Conservation (phyloP, 2,329 filamentous ascomycete species). For the Immersiporthe knoxdaviesiana region DNA sequence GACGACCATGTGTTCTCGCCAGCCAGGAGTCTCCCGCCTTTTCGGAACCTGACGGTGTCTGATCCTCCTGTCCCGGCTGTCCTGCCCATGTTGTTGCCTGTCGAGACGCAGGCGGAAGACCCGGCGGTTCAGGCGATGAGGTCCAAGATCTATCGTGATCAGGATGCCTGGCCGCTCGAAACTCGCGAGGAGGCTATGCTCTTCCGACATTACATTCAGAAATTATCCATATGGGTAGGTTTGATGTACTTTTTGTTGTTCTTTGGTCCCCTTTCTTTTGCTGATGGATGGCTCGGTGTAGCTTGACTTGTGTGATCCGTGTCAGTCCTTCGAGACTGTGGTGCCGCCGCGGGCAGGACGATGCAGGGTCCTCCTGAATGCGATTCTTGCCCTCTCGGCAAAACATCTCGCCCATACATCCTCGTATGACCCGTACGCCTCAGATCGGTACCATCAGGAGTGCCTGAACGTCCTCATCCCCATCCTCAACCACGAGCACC, state of each 20-base stretch:
- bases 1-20: constrained; percentile 30
- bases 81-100: constrained; percentile 14
- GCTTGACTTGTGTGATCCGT: constrained; percentile 48
- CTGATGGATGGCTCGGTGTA: constrained; percentile 28
- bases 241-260: neutral
- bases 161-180: constrained; percentile 37
- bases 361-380: constrained; percentile 57
- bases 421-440: constrained; percentile 52
- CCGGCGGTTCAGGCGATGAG: constrained; percentile 24
- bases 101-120: constrained; percentile 22
- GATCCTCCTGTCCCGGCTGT: constrained; percentile 19
- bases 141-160: constrained; percentile 33
- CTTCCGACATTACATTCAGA: constrained; percentile 40
- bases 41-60: constrained; percentile 19
- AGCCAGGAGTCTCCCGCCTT: constrained; percentile 15
- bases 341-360: constrained; percentile 56
- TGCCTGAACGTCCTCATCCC: constrained; percentile 54
- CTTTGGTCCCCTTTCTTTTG: neutral
- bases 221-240: constrained; percentile 42
- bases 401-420: constrained; percentile 56
- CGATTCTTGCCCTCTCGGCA: constrained; percentile 59
- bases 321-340: constrained; percentile 53
- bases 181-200: constrained; percentile 36
- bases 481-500: constrained; percentile 46
- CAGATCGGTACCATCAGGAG: constrained; percentile 56